Conservation (phyloP, 345 rosid genomes). For the Euphorbia pulcherrima region DNA sequence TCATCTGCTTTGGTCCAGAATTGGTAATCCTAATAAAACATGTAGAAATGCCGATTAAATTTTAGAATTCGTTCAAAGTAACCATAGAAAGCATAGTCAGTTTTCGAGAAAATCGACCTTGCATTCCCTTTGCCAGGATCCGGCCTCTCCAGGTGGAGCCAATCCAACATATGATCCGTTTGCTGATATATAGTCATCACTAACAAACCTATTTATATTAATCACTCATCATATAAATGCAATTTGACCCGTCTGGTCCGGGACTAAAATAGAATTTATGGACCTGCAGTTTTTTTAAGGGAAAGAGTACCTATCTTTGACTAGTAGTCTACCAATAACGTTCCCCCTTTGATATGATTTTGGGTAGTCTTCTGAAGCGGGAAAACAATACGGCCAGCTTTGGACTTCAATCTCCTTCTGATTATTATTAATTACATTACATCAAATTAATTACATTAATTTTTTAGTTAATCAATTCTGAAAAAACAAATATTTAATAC, state of each 20-base stretch:
- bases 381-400: slow-evolving; percentile 31
- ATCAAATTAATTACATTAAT: neutral
- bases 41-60: neutral
- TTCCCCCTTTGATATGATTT: slow-evolving; percentile 19
- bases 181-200: slow-evolving; percentile 18
- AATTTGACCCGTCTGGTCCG: too few species aligned
- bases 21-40: slow-evolving; percentile 14
- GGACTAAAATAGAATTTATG: too few species aligned
- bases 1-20: slow-evolving; percentile 25
- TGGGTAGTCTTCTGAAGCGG: slow-evolving; percentile 27
- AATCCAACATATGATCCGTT: slow-evolving; percentile 27
- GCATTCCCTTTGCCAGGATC: slow-evolving; percentile 33
- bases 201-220: slow-evolving; percentile 8
- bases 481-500: too few species aligned
- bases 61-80: neutral
- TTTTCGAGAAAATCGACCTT: slow-evolving; percentile 19
- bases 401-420: slow-evolving; percentile 23
- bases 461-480: neutral
- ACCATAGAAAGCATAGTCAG: too few species aligned
- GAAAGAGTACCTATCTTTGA: slow-evolving; percentile 21
- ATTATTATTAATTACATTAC: neutral
- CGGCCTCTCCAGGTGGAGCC: slow-evolving; percentile 29
- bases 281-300: too few species aligned
- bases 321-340: slow-evolving; percentile 21
- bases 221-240: neutral